Evolutionary conservation across 306 rosid species (phyloP).

Genomic region (Prunus dulcis): DNA sequence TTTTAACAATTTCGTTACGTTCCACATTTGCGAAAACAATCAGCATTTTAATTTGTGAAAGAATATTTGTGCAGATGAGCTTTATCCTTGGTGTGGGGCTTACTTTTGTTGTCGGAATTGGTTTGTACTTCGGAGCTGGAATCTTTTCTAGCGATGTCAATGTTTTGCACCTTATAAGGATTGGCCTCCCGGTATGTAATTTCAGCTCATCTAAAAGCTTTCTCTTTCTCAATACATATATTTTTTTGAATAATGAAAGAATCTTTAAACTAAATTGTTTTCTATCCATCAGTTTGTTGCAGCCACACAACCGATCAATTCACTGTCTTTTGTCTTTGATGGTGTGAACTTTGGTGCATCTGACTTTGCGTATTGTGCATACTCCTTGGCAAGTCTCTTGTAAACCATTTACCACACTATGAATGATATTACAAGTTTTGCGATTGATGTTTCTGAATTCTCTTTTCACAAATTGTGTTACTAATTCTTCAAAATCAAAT

Average conservation of each 20-base stretch:
- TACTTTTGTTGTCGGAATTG: constrained; percentile 64
- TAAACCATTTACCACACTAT: neutral
- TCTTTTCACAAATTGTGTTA: neutral
- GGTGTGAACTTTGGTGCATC: constrained; percentile 97
- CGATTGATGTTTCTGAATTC: neutral
- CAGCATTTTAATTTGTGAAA: neutral
- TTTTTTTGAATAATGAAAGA: neutral
- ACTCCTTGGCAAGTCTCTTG: constrained; percentile 54
- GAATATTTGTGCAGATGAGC: constrained; percentile 53
- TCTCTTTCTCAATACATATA: too few species aligned
- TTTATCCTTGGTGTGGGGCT: constrained; percentile 79
- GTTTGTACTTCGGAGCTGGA: constrained; percentile 78
- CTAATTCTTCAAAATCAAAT: neutral
- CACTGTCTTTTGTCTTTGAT: constrained; percentile 88
- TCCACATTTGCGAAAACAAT: neutral
- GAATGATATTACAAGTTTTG: neutral
- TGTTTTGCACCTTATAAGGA: constrained; percentile 70
- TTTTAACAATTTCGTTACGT: neutral
- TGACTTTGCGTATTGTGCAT: constrained; percentile 88
- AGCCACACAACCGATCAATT: constrained; percentile 90
- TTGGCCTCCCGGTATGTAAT: constrained; percentile 66
- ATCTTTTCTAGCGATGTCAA: constrained; percentile 56
- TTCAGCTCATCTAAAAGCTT: neutral
- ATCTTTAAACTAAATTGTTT: neutral
- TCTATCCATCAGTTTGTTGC: constrained; percentile 70